Conservation (phyloP, 495 filamentous ascomycete species). For the Geoglossum glabrum region DNA sequence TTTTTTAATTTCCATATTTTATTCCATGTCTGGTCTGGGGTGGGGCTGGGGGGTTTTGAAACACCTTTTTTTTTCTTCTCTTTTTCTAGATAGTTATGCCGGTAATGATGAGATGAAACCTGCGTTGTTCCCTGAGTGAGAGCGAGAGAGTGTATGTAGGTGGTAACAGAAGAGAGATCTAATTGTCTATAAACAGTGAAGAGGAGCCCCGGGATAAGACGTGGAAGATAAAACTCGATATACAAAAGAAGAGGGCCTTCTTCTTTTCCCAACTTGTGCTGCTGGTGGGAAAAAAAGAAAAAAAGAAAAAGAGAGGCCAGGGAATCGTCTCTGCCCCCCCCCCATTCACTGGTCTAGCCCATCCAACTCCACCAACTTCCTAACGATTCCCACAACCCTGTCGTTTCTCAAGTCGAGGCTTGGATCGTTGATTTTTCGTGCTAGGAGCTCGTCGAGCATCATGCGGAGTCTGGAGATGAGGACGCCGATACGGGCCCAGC, state of each 20-base stretch:
- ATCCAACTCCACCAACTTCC: slow-evolving; percentile 66
- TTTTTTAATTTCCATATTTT: not conserved
- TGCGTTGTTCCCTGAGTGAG: not conserved
- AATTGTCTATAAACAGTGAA: too few relatives aligned
- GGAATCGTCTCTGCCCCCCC: not conserved
- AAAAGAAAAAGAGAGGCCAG: not conserved
- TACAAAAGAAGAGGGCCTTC: too few relatives aligned
- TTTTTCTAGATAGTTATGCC: not conserved
- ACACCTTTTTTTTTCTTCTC: not conserved
- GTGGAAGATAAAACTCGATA: too few relatives aligned
- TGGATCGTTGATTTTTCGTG: slow-evolving; percentile 59
- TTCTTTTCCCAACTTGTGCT: too few relatives aligned
- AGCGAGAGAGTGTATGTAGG: too few relatives aligned
- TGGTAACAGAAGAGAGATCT: too few relatives aligned
- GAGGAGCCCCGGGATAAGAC: too few relatives aligned
- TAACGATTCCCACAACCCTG: slow-evolving; percentile 56
- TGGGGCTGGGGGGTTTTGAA: not conserved
- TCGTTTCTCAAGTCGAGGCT: slow-evolving; percentile 23
- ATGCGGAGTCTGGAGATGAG: slow-evolving; percentile 62
- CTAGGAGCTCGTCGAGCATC: slow-evolving; percentile 71
- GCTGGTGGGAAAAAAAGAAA: too few relatives aligned
- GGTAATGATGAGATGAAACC: not conserved
- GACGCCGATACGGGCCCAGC: slow-evolving; percentile 90
- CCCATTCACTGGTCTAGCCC: slow-evolving; percentile 45
- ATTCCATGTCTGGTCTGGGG: not conserved